A percentile compares a stretch with the other conserved stretches of the same genome.
phyloP scores from a whole-genome alignment of 176 grass and related monocot species.

The Tillandsia fasciculata region DNA sequence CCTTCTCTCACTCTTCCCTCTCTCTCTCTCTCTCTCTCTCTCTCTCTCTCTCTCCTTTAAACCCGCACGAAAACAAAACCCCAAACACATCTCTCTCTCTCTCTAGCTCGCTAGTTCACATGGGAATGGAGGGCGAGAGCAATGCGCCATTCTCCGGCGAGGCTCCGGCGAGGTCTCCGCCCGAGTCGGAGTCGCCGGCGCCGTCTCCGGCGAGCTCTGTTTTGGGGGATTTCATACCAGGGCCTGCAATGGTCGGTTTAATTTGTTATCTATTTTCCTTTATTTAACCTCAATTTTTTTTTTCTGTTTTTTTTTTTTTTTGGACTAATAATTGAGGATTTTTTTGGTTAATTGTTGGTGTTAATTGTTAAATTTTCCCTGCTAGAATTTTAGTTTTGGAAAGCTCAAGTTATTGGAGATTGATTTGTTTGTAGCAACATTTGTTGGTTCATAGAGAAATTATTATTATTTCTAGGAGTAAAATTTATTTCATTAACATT shows the following conservation, averaged over 20 bases:
- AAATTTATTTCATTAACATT: no score
- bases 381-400: background rate
- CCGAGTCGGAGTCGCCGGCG: background rate
- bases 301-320: background rate
- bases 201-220: background rate
- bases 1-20: background rate
- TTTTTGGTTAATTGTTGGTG: background rate
- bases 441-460: no score
- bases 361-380: constrained; percentile 1
- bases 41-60: background rate
- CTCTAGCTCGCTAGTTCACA: background rate
- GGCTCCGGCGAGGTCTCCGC: background rate
- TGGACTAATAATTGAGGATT: background rate
- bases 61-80: background rate
- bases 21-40: background rate
- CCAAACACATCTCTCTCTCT: background rate
- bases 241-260: background rate
- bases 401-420: background rate
- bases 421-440: no score
- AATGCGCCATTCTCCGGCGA: background rate
- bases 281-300: background rate
- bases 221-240: background rate
- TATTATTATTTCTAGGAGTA: no score
- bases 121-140: background rate
- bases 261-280: background rate